phyloP scores from a whole-genome alignment of 768 basidiomycete species.

The Russula sp. region DNA sequence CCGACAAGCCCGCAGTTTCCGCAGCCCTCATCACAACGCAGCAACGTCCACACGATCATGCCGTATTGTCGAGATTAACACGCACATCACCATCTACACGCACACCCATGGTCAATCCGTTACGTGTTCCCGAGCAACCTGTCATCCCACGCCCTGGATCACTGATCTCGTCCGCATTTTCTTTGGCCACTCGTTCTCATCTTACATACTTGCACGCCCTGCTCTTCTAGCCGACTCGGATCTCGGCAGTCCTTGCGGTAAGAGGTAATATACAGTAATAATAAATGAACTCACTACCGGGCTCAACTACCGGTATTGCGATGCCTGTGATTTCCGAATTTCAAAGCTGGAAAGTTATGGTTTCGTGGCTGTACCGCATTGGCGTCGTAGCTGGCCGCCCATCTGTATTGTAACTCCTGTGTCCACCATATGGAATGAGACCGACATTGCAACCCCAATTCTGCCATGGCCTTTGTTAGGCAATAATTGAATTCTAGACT shows the following conservation, averaged over 20 bases:
- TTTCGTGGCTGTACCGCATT: slow-evolving; percentile 17
- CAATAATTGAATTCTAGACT: slow-evolving; percentile 17
- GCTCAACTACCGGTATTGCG: slow-evolving; percentile 18
- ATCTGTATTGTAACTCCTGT: slow-evolving; percentile 2
- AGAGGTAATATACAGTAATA: background rate
- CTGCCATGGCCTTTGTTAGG: slow-evolving; percentile 7
- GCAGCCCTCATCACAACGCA: no score
- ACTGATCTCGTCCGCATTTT: background rate
- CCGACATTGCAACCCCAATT: slow-evolving; percentile 21
- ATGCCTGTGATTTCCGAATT: slow-evolving; percentile 2
- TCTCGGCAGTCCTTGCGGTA: background rate
- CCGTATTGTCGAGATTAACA: slow-evolving; percentile 8
- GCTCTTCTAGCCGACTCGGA: background rate
- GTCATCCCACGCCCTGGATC: slow-evolving; percentile 1
- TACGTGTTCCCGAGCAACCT: background rate
- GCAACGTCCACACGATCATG: slow-evolving; percentile 9
- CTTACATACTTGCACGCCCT: background rate
- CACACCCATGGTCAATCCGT: slow-evolving; percentile 7
- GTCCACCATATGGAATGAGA: slow-evolving; percentile 5
- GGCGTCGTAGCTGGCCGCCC: slow-evolving; percentile 5
- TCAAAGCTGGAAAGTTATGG: background rate
- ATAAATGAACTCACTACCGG: slow-evolving; percentile 13
- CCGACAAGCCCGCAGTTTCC: slow-evolving; percentile 3
- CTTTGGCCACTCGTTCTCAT: background rate
- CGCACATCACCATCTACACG: slow-evolving; percentile 8